Percentiles rank a stretch among this genome's conserved stretches.
Evolutionary conservation across 1,139 yeast genomes (phyloP).

Genomic region (Suhomyces coccinellae): DNA sequence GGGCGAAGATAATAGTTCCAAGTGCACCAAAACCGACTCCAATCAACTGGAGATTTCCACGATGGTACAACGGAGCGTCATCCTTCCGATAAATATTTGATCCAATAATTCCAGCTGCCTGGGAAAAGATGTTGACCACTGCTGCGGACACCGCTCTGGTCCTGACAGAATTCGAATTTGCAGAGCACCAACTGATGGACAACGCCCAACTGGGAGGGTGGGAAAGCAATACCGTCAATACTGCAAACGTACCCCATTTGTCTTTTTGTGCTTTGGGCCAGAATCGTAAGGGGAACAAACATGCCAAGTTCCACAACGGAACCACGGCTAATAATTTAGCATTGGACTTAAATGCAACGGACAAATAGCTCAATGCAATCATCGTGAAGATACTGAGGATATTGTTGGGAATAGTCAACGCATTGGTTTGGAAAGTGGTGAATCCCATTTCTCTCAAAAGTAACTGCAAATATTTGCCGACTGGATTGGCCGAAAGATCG

Average conservation of each 20-base stretch:
- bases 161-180: conserved; percentile 20
- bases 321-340: conserved; percentile 14
- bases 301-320: conserved; percentile 15
- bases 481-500: conserved; percentile 18
- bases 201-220: conserved; percentile 18
- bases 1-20: conserved; percentile 13
- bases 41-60: conserved; percentile 17
- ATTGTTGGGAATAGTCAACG: conserved; percentile 22
- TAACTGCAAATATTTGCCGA: conserved; percentile 17
- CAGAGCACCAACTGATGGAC: conserved; percentile 20
- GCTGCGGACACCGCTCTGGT: conserved; percentile 22
- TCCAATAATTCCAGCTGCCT: conserved; percentile 17
- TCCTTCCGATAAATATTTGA: conserved; percentile 18
- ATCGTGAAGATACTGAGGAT: conserved; percentile 17
- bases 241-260: conserved; percentile 22
- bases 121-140: conserved; percentile 20
- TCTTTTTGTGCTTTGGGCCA: conserved; percentile 21
- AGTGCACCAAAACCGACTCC: conserved; percentile 16
- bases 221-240: conserved; percentile 18
- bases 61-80: conserved; percentile 19
- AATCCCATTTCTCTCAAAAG: conserved; percentile 21
- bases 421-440: conserved; percentile 21
- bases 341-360: conserved; percentile 16
- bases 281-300: conserved; percentile 18
- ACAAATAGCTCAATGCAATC: conserved; percentile 14